Conservation (phyloP, 768 basidiomycete species). For the Tulasnella sp. region DNA sequence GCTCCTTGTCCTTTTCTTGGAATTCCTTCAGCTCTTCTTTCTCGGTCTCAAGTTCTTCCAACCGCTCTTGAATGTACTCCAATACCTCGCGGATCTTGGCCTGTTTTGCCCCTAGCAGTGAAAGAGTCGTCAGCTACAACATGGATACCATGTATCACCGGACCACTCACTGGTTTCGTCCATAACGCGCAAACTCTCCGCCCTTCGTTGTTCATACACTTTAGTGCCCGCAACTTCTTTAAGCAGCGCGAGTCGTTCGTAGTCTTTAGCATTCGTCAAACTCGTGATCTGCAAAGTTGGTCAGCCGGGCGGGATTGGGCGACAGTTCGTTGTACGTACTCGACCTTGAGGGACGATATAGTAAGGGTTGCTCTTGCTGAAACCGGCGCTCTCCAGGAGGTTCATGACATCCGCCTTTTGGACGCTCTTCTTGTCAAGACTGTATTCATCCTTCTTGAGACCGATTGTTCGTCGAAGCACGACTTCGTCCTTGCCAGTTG, state of each 20-base stretch:
- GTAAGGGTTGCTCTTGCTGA: slow-evolving; percentile 97
- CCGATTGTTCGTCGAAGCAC: slow-evolving; percentile 92
- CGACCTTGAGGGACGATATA: slow-evolving; percentile 98
- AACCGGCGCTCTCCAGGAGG: slow-evolving; percentile 91
- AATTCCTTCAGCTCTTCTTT: slow-evolving; percentile 97
- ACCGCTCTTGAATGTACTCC: slow-evolving; percentile 82
- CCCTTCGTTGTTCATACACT: slow-evolving; percentile 90
- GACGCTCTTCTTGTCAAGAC: slow-evolving; percentile 89
- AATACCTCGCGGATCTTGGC: slow-evolving; percentile 86
- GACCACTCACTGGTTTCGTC: slow-evolving; percentile 61
- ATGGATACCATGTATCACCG: background rate
- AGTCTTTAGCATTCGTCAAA: slow-evolving; percentile 94
- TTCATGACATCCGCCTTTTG: slow-evolving; percentile 98
- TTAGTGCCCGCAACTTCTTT: slow-evolving; percentile 99
- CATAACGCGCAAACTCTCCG: slow-evolving; percentile 95
- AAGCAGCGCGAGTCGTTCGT: slow-evolving; percentile 85
- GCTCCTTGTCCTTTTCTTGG: slow-evolving; percentile 91
- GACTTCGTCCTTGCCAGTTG: slow-evolving; percentile 83
- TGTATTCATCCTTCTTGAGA: slow-evolving; percentile 97
- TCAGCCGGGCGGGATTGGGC: background rate
- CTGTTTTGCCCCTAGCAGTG: slow-evolving; percentile 66
- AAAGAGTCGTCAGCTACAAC: background rate
- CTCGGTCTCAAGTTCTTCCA: slow-evolving; percentile 92
- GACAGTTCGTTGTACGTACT: slow-evolving; percentile 47
- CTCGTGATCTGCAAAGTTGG: slow-evolving; percentile 69